phyloP scores from a whole-genome alignment of 805 yeast species.

The Candida quercuum region DNA sequence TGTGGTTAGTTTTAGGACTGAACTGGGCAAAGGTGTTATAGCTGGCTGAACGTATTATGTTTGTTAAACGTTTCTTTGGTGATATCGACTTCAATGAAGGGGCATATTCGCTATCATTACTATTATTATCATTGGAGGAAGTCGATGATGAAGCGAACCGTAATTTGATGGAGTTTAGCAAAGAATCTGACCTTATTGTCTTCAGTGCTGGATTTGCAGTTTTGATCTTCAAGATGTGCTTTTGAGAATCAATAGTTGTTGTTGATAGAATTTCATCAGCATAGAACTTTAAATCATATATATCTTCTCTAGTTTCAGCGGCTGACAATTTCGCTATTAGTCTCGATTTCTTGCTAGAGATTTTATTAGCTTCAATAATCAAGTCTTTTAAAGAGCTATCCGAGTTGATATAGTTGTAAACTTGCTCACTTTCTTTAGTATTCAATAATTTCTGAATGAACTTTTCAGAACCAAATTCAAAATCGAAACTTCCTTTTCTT shows the following conservation, averaged over 20 bases:
- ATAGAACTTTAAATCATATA: conserved; percentile 6
- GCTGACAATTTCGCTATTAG: conserved; percentile 18
- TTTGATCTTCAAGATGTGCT: conserved; percentile 5
- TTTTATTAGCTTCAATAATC: conserved; percentile 16
- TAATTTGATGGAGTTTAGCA: conserved; percentile 9
- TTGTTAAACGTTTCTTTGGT: conserved; percentile 18
- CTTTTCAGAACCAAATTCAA: conserved; percentile 57
- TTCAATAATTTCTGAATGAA: conserved; percentile 41
- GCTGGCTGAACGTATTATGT: conserved; percentile 25
- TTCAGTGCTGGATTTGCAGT: conserved; percentile 7
- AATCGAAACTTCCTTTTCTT: conserved; percentile 20
- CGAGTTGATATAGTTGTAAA: conserved; percentile 17
- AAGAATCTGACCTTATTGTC: conserved; percentile 11
- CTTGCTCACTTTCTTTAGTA: conserved; percentile 19
- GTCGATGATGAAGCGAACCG: conserved; percentile 7
- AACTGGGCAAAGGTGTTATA: neutral
- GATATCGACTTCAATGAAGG: neutral
- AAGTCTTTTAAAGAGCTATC: conserved; percentile 19
- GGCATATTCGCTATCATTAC: neutral
- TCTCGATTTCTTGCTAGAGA: conserved; percentile 17
- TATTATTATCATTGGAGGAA: no score
- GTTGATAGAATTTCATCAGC: conserved; percentile 5
- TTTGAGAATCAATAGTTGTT: conserved; percentile 14
- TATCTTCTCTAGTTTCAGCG: conserved; percentile 13
- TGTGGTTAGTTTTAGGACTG: neutral